Conservation (phyloP, 495 filamentous ascomycete species). For the Thermochaetoides thermophila region DNA sequence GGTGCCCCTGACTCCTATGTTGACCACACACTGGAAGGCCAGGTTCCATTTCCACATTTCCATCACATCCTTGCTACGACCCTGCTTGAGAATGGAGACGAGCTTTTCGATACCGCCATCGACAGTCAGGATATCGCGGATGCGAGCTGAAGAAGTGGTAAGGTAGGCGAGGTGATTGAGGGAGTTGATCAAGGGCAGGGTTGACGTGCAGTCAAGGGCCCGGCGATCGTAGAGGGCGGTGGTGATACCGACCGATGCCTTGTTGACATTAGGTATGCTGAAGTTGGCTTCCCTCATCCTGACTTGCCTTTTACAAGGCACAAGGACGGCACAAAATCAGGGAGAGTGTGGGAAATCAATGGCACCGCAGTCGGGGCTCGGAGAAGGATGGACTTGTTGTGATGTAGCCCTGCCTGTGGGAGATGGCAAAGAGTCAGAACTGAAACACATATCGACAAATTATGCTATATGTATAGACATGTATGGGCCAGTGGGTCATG, state of each 20-base stretch:
- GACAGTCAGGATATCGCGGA: conserved; percentile 91
- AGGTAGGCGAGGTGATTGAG: conserved; percentile 96
- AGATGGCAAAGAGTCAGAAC: conserved; percentile 3
- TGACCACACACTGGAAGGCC: conserved; percentile 96
- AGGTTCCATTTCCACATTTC: conserved; percentile 99
- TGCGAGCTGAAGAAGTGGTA: conserved; percentile 94
- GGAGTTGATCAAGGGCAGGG: conserved; percentile 91
- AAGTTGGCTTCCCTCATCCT: conserved; percentile 99
- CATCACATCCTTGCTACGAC: conserved; percentile 93
- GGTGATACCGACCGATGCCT: conserved; percentile 97
- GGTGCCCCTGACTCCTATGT: conserved; percentile 92
- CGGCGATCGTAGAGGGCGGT: conserved; percentile 95
- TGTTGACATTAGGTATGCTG: conserved; percentile 98
- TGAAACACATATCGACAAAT: conserved; percentile 6
- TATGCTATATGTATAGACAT: conserved; percentile 1
- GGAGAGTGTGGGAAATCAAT: conserved; percentile 10
- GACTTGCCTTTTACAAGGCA: conserved; percentile 18
- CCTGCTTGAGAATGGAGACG: conserved; percentile 94
- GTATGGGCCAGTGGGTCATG: background rate
- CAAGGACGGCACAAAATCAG: conserved; percentile 21
- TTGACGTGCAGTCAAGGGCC: conserved; percentile 95
- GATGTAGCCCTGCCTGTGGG: conserved; percentile 2
- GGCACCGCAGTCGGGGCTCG: conserved; percentile 3
- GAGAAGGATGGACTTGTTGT: background rate
- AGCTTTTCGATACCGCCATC: conserved; percentile 94